These are phyloP conservation scores for Pythium phragmiticola DNA, from an alignment of 352 stramenopile species.

Conservation along the genomic window DNA sequence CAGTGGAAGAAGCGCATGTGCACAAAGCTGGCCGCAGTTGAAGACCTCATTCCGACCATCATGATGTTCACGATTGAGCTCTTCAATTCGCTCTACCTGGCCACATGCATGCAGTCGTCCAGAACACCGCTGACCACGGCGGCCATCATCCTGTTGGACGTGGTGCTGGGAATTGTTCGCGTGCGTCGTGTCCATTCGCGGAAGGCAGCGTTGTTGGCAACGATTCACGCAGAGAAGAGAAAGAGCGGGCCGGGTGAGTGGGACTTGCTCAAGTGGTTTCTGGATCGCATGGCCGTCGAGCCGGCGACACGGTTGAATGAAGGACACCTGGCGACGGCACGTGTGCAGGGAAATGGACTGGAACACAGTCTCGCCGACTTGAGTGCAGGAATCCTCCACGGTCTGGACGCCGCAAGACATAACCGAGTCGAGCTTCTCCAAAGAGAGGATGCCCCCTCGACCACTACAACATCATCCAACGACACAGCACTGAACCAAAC, in stretches of 20 bases:
- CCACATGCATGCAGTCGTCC: conserved; percentile 15
- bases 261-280: conserved; percentile 1
- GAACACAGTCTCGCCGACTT: not conserved
- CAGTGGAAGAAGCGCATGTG: conserved; percentile 8
- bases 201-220: not conserved
- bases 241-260: not conserved
- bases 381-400: not conserved
- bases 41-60: conserved; percentile 13
- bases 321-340: not conserved
- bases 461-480: too few relatives aligned
- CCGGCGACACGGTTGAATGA: not conserved
- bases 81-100: conserved; percentile 19
- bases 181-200: not conserved
- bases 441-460: not conserved
- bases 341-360: conserved; percentile 8
- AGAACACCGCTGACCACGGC: not conserved
- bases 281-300: not conserved
- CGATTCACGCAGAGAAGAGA: not conserved
- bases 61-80: conserved; percentile 23
- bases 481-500: conserved; percentile 10
- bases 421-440: not conserved
- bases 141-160: conserved; percentile 12
- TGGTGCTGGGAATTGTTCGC: not conserved
- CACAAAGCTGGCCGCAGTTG: conserved; percentile 8
- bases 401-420: not conserved